phyloP scores from a whole-genome alignment of 805 yeast genomes.

The Wickerhamiella cacticola region DNA sequence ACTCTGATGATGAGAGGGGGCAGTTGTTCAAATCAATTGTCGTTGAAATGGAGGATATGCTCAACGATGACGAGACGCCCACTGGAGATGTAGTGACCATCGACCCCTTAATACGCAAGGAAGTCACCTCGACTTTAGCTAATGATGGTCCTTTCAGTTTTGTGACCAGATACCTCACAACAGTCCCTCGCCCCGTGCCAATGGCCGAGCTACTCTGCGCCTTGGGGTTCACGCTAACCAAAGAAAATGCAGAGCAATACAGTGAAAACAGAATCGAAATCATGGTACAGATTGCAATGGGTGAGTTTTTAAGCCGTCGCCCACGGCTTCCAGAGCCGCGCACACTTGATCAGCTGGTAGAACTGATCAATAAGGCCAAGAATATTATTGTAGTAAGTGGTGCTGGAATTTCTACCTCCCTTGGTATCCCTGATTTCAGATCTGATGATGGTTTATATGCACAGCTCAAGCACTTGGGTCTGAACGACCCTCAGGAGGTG shows the following conservation, averaged over 20 bases:
- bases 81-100: slow-evolving; percentile 18
- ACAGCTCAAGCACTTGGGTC: slow-evolving; percentile 50
- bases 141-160: slow-evolving; percentile 48
- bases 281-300: slow-evolving; percentile 22
- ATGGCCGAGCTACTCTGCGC: slow-evolving; percentile 44
- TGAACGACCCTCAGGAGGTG: slow-evolving; percentile 83
- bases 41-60: slow-evolving; percentile 21
- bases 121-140: slow-evolving; percentile 45
- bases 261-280: slow-evolving; percentile 18
- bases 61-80: slow-evolving; percentile 16
- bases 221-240: slow-evolving; percentile 45
- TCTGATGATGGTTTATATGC: slow-evolving; percentile 79
- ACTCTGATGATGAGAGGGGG: slow-evolving; percentile 15
- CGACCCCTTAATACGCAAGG: slow-evolving; percentile 34
- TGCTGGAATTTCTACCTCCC: slow-evolving; percentile 82
- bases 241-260: slow-evolving; percentile 16
- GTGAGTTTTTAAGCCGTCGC: slow-evolving; percentile 17
- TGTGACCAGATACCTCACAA: slow-evolving; percentile 49
- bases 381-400: slow-evolving; percentile 72
- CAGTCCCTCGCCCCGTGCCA: slow-evolving; percentile 36
- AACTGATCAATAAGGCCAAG: slow-evolving; percentile 41
- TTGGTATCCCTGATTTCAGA: slow-evolving; percentile 88
- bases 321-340: slow-evolving; percentile 21
- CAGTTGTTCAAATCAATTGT: slow-evolving; percentile 19
- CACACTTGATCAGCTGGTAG: slow-evolving; percentile 47